Evolutionary conservation across 305 asterid genomes (phyloP).

Genomic region (Fraxinus floribunda): DNA sequence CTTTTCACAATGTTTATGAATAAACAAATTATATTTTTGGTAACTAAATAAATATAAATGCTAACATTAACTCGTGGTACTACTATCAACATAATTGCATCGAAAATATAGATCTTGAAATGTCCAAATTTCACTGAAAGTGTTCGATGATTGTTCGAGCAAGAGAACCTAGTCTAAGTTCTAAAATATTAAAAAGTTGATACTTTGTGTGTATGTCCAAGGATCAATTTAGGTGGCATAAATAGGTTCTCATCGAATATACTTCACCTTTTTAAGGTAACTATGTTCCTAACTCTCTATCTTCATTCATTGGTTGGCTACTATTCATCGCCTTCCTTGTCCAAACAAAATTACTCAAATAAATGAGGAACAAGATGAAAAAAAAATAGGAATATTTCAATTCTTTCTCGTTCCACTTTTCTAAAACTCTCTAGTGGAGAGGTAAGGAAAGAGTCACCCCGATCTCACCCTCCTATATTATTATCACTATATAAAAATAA

Average conservation of each 20-base stretch:
- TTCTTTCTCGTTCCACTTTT: background rate
- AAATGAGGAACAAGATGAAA: background rate
- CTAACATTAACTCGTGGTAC: background rate
- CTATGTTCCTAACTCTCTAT: background rate
- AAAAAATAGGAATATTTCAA: background rate
- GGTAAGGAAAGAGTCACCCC: background rate
- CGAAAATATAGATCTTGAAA: background rate
- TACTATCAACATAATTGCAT: background rate
- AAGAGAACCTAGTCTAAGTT: background rate
- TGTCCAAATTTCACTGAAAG: background rate
- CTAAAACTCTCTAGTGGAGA: background rate
- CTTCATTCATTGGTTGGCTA: background rate
- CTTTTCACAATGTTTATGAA: background rate
- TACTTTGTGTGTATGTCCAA: background rate
- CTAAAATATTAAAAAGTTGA: background rate
- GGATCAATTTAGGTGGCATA: background rate
- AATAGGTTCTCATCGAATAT: background rate
- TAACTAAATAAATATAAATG: too few species aligned
- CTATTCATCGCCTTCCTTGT: background rate
- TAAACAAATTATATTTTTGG: too few species aligned
- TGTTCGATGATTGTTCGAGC: background rate
- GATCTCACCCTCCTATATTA: too few species aligned
- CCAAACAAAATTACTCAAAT: background rate
- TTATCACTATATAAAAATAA: too few species aligned
- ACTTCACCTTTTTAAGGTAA: background rate